Conservation (phyloP, 2,329 filamentous ascomycete species). For the Ophiostoma quercus region DNA sequence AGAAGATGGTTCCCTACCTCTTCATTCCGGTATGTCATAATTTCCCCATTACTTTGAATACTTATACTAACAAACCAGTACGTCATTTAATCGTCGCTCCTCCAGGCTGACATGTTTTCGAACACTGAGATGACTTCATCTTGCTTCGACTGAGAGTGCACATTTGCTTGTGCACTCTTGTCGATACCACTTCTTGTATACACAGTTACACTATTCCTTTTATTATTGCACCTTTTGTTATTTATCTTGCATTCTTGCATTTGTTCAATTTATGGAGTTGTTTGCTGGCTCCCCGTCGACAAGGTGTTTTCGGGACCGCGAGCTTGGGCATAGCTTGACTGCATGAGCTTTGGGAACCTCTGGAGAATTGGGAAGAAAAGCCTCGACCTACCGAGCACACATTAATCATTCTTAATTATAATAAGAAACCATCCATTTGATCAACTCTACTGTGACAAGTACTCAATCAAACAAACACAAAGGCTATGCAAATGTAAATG, state of each 20-base stretch:
- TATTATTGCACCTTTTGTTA: constrained; percentile 2
- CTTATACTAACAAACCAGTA: not conserved
- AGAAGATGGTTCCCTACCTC: constrained; percentile 31
- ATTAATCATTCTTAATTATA: constrained; percentile 5
- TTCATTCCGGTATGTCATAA: constrained; percentile 39
- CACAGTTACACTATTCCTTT: not conserved
- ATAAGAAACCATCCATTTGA: not conserved
- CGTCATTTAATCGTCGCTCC: constrained; percentile 3
- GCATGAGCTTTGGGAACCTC: not conserved
- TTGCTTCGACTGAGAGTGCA: not conserved
- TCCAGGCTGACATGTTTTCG: not conserved
- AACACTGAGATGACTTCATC: not conserved
- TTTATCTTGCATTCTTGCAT: not conserved
- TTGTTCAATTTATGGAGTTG: constrained; percentile 8
- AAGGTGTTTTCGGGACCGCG: not conserved
- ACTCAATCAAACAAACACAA: not conserved
- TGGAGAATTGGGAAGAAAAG: not conserved
- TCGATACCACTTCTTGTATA: not conserved
- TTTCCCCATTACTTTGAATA: no score
- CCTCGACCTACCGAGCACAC: constrained; percentile 12
- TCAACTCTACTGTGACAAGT: not conserved
- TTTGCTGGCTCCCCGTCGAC: not conserved
- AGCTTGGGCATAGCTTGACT: not conserved
- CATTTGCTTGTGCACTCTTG: not conserved
- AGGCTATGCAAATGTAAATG: constrained; percentile 11